A percentile compares a stretch with the other conserved stretches of the same genome.
These are phyloP conservation scores for Acidomyces sp. DNA, from an alignment of 495 filamentous ascomycete species.

Conservation along the genomic window DNA sequence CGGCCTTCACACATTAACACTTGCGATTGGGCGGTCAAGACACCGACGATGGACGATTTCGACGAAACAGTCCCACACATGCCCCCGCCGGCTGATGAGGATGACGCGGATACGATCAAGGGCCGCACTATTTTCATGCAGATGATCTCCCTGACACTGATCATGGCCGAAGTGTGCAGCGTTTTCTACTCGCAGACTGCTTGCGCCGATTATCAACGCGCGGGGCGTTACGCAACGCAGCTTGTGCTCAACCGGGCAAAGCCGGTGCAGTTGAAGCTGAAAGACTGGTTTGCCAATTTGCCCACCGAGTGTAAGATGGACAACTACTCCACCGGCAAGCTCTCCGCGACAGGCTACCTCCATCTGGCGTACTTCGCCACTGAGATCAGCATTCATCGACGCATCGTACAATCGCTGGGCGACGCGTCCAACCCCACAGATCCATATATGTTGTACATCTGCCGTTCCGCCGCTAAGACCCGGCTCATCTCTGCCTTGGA, in stretches of 20 bases:
- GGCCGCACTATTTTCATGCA: conserved; percentile 57
- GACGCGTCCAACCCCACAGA: conserved; percentile 37
- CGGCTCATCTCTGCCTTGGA: conserved; percentile 42
- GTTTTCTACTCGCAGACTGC: conserved; percentile 67
- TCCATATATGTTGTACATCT: conserved; percentile 79
- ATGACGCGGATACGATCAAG: conserved; percentile 43
- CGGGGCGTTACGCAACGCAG: conserved; percentile 32
- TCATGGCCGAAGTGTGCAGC: conserved; percentile 64
- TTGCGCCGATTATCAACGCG: conserved; percentile 34
- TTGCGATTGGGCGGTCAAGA: conserved; percentile 71
- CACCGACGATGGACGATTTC: conserved; percentile 57
- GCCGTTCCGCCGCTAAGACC: conserved; percentile 78
- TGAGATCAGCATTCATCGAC: conserved; percentile 72
- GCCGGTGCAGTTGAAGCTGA: conserved; percentile 68
- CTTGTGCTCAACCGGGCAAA: conserved; percentile 62
- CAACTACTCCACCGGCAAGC: conserved; percentile 23
- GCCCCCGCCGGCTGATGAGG: conserved; percentile 12
- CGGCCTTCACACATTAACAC: conserved; percentile 71
- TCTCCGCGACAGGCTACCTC: conserved; percentile 49
- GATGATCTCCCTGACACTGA: conserved; percentile 61
- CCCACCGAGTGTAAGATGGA: conserved; percentile 59
- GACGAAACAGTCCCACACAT: conserved; percentile 39
- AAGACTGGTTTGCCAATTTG: conserved; percentile 62
- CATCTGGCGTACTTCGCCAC: conserved; percentile 76
- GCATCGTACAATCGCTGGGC: conserved; percentile 61